Evolutionary conservation across 495 filamentous ascomycete species (phyloP).

Genomic region (Pyrenopolyporus hunteri): DNA sequence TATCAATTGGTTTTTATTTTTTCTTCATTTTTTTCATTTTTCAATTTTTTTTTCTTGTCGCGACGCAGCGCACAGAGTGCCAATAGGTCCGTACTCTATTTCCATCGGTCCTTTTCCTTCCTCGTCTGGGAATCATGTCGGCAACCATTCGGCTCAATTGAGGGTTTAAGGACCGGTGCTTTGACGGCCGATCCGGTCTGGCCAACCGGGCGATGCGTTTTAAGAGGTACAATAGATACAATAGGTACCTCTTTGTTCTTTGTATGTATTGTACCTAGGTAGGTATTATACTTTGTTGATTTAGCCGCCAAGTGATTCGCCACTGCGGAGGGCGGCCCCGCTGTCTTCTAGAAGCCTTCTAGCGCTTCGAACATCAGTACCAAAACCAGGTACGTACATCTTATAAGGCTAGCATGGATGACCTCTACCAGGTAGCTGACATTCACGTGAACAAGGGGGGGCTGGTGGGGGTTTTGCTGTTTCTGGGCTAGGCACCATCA

Average conservation of each 20-base stretch:
- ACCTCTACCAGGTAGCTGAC: background rate
- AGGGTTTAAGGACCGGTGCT: conserved; percentile 12
- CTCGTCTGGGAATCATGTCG: conserved; percentile 3
- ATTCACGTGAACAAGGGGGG: background rate
- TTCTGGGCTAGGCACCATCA: no score
- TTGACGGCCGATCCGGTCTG: conserved; percentile 17
- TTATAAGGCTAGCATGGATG: conserved; percentile 3
- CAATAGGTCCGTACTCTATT: conserved; percentile 2
- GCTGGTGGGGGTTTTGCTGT: background rate
- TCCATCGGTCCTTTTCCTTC: conserved; percentile 31
- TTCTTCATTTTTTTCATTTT: conserved; percentile 10
- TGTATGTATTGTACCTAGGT: no score
- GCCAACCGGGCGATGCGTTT: no score
- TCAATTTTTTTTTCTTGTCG: background rate
- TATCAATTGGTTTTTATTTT: no score
- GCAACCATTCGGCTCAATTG: conserved; percentile 37
- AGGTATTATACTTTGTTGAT: conserved; percentile 29
- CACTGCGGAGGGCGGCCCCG: conserved; percentile 24
- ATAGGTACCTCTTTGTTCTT: no score
- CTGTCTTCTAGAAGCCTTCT: conserved; percentile 34
- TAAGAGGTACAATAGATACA: no score
- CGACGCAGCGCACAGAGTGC: background rate
- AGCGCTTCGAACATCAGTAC: conserved; percentile 20
- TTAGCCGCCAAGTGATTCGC: conserved; percentile 37
- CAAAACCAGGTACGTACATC: conserved; percentile 17